Base-by-base conservation (phyloP, 2,329 filamentous ascomycete species). In the Acrocalymma vagum region DNA sequence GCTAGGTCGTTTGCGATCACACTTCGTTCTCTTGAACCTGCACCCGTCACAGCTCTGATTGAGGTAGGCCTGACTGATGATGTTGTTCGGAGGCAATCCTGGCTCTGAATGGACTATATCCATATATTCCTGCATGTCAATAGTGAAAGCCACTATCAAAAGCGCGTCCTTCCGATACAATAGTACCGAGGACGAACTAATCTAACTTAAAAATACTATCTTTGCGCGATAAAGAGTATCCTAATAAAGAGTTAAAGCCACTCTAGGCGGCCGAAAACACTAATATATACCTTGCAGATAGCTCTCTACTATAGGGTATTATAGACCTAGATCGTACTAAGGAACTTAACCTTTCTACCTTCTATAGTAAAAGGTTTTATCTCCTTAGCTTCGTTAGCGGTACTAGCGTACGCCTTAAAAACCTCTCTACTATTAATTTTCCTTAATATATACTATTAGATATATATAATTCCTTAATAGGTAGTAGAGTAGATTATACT, bases 131-230 rank as follows among this genome's bases (percentile, higher is more conserved):
- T 79, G 76, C 45, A 72, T 74, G 3, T 68, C 65, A 0, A 54
- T 71, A 0, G 47, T 71, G 3, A 71, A 69, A 35, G 74, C 75
- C 4, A 67, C 60, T 1, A 63, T 79, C 40, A 78, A 78, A 46
- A 72, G 68, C 0, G 72, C 76, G 7, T 55, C 56, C 0, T 77
- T 80, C 45, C 29, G 31, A 13, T 49, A 31, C 30, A 78, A 77
- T 42, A 70, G 69, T 3, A 74, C 71, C 0, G 10, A 14, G 3
- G 51, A 61, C 9, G 61, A n/a, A 54, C 5, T 44, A 78, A 0
- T 50, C 57, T 8, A 58, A 58, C 3, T 53, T 79, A 0, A 48
- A 48, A 2, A 59, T 78, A 3, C 49, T 50, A 2, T 51, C 56
- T 8, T 53, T 78, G 7, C 34, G 38, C 10, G 55, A 68, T 2